Percentiles rank a stretch among this genome's conserved stretches.
phyloP scores from a whole-genome alignment of 2,329 filamentous ascomycete genomes.

The Colletotrichum cereale region DNA sequence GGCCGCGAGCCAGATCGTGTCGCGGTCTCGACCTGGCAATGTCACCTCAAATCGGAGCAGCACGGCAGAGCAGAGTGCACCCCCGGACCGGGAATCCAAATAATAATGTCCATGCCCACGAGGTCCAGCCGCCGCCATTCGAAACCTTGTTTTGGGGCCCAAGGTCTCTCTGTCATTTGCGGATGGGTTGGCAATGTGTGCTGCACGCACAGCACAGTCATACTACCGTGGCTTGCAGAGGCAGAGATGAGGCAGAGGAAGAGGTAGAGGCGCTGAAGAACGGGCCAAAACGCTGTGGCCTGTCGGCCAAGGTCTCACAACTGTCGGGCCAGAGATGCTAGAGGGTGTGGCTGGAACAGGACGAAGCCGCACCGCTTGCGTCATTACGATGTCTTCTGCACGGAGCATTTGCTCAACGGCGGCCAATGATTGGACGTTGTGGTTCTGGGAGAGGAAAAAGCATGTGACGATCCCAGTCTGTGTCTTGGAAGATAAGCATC shows the following conservation, averaged over 20 bases:
- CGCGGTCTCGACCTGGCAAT: neutral
- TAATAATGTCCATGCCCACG: slow-evolving; percentile 1
- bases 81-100: neutral
- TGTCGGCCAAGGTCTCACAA: slow-evolving; percentile 21
- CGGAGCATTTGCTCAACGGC: slow-evolving; percentile 30
- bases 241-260: neutral
- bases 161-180: slow-evolving; percentile 19
- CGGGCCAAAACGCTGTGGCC: slow-evolving; percentile 18
- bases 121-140: slow-evolving; percentile 28
- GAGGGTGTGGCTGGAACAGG: slow-evolving; percentile 22
- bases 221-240: too few relatives aligned
- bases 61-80: neutral
- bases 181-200: neutral
- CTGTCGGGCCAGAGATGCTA: slow-evolving; percentile 19
- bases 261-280: slow-evolving; percentile 27
- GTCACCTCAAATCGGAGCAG: neutral
- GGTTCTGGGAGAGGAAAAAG: slow-evolving; percentile 17
- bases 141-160: slow-evolving; percentile 14
- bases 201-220: too few relatives aligned
- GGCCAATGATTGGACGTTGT: slow-evolving; percentile 21
- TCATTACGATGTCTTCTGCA: slow-evolving; percentile 28
- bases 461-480: slow-evolving; percentile 33
- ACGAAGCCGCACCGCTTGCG: slow-evolving; percentile 35
- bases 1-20: neutral
- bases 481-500: slow-evolving; percentile 29